phyloP scores from a whole-genome alignment of 352 stramenopile species.

The Pythium aristosporum region DNA sequence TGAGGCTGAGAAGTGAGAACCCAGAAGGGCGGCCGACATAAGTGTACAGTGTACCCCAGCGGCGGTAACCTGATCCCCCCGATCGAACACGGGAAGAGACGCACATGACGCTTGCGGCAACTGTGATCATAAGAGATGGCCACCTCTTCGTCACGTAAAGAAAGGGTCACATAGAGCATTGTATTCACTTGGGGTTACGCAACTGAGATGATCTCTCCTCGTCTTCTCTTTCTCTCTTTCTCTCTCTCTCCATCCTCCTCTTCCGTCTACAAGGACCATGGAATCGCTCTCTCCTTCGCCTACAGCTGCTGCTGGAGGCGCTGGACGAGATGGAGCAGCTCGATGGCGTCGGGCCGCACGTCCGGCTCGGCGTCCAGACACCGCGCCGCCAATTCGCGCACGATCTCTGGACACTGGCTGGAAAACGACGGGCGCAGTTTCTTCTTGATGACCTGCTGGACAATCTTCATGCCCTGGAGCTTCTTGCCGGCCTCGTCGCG shows the following conservation, averaged over 20 bases:
- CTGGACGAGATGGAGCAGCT: conserved; percentile 66
- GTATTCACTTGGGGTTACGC: no score
- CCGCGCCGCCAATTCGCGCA: conserved; percentile 57
- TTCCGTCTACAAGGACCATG: neutral
- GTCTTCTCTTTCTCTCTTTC: neutral
- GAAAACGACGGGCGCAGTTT: conserved; percentile 64
- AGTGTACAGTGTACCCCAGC: no score
- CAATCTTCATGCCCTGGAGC: conserved; percentile 80
- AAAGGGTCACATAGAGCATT: no score
- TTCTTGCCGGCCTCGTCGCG: conserved; percentile 69
- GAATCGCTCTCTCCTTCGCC: neutral
- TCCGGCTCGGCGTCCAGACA: conserved; percentile 72
- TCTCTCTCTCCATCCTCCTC: neutral
- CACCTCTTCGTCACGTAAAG: no score
- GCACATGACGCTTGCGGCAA: no score
- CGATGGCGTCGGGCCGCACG: conserved; percentile 56
- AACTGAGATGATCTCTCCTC: neutral
- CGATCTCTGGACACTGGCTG: conserved; percentile 41
- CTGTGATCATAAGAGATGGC: no score
- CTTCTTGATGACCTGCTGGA: conserved; percentile 75
- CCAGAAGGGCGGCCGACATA: no score
- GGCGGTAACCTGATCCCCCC: no score
- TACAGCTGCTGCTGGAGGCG: conserved; percentile 25
- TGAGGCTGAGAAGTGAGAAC: no score
- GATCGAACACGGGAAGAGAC: no score